Percentiles rank a stretch among this genome's conserved stretches.
These are phyloP conservation scores for Ramaria rubella DNA, from an alignment of 768 basidiomycete genomes.

Conservation along the genomic window DNA sequence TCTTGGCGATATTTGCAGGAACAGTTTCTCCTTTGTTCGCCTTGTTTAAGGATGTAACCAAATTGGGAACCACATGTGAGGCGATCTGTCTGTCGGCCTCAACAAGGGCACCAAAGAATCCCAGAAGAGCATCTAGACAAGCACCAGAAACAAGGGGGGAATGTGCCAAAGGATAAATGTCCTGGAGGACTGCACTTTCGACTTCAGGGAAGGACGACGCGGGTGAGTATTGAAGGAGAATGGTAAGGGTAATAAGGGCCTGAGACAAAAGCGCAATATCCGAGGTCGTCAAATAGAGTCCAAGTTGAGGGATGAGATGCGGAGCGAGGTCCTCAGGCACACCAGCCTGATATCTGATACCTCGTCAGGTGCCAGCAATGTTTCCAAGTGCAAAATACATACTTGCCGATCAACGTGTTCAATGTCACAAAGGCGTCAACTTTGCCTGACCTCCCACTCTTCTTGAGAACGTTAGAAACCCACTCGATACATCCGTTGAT, in stretches of 20 bases:
- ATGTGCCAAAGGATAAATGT: slow-evolving; percentile 64
- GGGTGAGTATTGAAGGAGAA: slow-evolving; percentile 66
- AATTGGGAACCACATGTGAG: slow-evolving; percentile 70
- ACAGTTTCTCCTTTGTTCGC: slow-evolving; percentile 48
- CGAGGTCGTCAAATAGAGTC: slow-evolving; percentile 61
- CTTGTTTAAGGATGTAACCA: slow-evolving; percentile 62
- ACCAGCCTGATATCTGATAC: slow-evolving; percentile 36
- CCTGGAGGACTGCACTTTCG: slow-evolving; percentile 59
- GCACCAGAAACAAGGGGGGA: slow-evolving; percentile 73
- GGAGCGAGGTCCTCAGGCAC: slow-evolving; percentile 54
- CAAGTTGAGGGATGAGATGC: slow-evolving; percentile 65
- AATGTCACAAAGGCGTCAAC: slow-evolving; percentile 74
- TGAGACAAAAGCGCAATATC: slow-evolving; percentile 79
- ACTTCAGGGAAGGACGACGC: slow-evolving; percentile 65
- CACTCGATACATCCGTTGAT: slow-evolving; percentile 74
- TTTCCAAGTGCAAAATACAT: slow-evolving; percentile 11
- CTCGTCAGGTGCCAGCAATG: neutral
- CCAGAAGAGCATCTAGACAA: slow-evolving; percentile 73
- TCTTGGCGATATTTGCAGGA: slow-evolving; percentile 72
- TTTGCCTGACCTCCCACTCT: slow-evolving; percentile 73
- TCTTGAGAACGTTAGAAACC: slow-evolving; percentile 66
- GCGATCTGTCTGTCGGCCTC: slow-evolving; percentile 78
- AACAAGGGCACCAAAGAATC: slow-evolving; percentile 79
- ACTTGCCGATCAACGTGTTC: slow-evolving; percentile 66
- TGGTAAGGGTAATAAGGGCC: slow-evolving; percentile 55